phyloP scores from a whole-genome alignment of 2,329 filamentous ascomycete genomes.

The Nemania sp. region DNA sequence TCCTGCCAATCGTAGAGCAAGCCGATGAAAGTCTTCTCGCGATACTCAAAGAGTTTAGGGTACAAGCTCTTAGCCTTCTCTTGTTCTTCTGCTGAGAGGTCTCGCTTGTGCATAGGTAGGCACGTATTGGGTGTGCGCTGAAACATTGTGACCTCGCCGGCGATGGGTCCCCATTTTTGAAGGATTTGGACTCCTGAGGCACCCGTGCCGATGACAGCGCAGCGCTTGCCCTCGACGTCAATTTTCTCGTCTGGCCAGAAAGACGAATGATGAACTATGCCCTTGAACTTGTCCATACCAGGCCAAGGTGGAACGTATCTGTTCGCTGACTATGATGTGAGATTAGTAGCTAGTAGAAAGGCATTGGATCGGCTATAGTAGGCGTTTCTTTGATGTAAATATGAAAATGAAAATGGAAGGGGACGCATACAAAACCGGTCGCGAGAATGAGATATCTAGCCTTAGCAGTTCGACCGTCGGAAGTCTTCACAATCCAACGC shows the following conservation, averaged over 20 bases:
- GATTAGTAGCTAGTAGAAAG: background rate
- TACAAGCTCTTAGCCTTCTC: slow-evolving; percentile 49
- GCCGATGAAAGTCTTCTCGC: slow-evolving; percentile 59
- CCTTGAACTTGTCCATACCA: slow-evolving; percentile 63
- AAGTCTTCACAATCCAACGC: slow-evolving; percentile 55
- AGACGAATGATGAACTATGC: slow-evolving; percentile 61
- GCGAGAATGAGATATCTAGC: slow-evolving; percentile 57
- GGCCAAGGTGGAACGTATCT: slow-evolving; percentile 64
- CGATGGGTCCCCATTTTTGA: slow-evolving; percentile 60
- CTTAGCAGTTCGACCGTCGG: slow-evolving; percentile 54
- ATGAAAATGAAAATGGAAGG: background rate
- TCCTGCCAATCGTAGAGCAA: slow-evolving; percentile 61
- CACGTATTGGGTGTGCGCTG: slow-evolving; percentile 69
- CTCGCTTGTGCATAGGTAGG: slow-evolving; percentile 60
- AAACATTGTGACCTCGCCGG: slow-evolving; percentile 60
- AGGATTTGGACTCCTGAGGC: slow-evolving; percentile 66
- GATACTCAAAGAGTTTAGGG: slow-evolving; percentile 54
- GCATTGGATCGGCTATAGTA: background rate
- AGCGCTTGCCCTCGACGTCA: slow-evolving; percentile 60
- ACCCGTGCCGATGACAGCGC: slow-evolving; percentile 66
- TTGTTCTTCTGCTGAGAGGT: slow-evolving; percentile 55
- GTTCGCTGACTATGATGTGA: slow-evolving; percentile 52
- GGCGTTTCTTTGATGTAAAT: background rate
- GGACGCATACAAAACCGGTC: slow-evolving; percentile 51
- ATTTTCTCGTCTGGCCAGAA: slow-evolving; percentile 63